Percentiles rank a stretch among this genome's conserved stretches.
Evolutionary conservation across 108 stramenopile genomes (phyloP).

Genomic region (Cyclotella sp.): DNA sequence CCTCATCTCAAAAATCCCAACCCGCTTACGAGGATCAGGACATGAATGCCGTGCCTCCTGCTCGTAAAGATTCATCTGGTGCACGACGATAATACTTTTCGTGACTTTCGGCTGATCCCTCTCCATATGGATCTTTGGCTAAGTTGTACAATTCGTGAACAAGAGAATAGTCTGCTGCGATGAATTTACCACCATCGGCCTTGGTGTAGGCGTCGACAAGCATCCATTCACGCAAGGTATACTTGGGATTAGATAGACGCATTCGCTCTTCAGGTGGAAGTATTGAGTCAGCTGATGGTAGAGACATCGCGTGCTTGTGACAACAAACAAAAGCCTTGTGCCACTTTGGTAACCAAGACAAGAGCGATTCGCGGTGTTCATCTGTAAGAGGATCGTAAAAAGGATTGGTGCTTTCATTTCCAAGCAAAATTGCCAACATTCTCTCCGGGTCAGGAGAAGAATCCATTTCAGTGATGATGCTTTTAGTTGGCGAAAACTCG

Average conservation of each 20-base stretch:
- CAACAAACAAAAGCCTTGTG: constrained; percentile 45
- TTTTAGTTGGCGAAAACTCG: constrained; percentile 44
- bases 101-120: constrained; percentile 63
- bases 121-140: constrained; percentile 74
- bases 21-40: constrained; percentile 80
- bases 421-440: constrained; percentile 67
- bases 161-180: constrained; percentile 61
- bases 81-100: constrained; percentile 75
- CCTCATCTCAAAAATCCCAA: constrained; percentile 11
- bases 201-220: constrained; percentile 85
- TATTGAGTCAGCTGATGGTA: constrained; percentile 12
- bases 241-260: constrained; percentile 78
- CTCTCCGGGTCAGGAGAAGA: constrained; percentile 54
- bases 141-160: constrained; percentile 71
- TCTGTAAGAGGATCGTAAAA: constrained; percentile 74
- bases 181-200: constrained; percentile 54
- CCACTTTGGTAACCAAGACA: constrained; percentile 75
- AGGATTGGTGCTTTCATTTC: constrained; percentile 50
- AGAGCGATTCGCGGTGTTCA: constrained; percentile 48
- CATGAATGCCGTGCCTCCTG: constrained; percentile 91
- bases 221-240: constrained; percentile 89
- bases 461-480: background rate
- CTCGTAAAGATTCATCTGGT: constrained; percentile 63
- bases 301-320: constrained; percentile 16
- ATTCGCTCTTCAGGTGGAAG: constrained; percentile 57